Evolutionary conservation across 2,329 filamentous ascomycete species (phyloP), one percentile per base, ranked within the genome.

Genomic region (Microdochium trichocladiopsis): DNA sequence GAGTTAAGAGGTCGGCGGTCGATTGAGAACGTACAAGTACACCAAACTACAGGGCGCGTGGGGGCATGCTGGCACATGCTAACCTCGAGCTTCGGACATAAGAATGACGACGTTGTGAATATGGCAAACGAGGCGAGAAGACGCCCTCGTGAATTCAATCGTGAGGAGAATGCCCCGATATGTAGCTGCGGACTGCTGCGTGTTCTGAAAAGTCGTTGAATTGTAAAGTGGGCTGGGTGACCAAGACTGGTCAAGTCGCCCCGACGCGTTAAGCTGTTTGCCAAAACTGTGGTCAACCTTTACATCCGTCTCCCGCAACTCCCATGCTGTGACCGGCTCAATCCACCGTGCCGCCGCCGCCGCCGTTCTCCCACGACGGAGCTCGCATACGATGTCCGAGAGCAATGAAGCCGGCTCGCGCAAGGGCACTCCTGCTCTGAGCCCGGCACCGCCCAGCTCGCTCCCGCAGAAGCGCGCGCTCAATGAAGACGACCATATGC

Each of bases 401-500:
- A 45, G 41, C 41, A 45, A 45, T 22, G 41, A 45, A 45, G 41
- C 41, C 41, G 18, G 41, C 41, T 45, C 41, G 6, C 41, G 41
- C n/a, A 45, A 18, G 18, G 41, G 41, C 6, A 45, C 41, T 3
- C 41, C 41, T 22, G 41, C 41, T 45, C 14, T 45, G 21, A 45
- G 41, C 41, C 41, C 41, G 3, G 41, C 18, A 12, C 41, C 41
- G 18, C 41, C 41, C 16, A 45, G 21, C 18, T 75, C 75, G 10
- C 71, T 86, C 23, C 82, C 84, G 3, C 78, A 86, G 63, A 88
- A 88, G 62, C 83, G 85, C 54, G 72, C 75, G 22, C 74, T 87
- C 25, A 28, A 25, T 21, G 85, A 88, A 55, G 86, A 88, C 60
- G 82, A 82, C 63, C 84, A 91, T 67, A 78, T 78, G 55, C 87